Evolutionary conservation across 2,329 filamentous ascomycete species (phyloP).

Genomic region (Claviceps digitariae): DNA sequence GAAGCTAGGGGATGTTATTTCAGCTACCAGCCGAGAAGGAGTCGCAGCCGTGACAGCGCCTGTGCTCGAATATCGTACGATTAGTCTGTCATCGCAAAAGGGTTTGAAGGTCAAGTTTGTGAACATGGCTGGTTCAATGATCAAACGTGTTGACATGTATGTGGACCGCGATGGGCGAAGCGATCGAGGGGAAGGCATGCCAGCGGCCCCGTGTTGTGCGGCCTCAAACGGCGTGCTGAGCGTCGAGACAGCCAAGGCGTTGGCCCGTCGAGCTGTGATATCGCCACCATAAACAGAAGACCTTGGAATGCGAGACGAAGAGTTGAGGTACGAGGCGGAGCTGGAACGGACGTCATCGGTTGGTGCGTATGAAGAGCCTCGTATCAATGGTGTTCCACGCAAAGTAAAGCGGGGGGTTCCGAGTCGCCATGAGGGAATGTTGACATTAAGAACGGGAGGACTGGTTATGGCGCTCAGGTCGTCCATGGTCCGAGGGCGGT

Average conservation of each 20-base stretch:
- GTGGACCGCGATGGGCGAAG: constrained; percentile 29
- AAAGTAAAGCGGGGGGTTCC: constrained; percentile 71
- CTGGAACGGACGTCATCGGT: constrained; percentile 59
- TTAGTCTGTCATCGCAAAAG: constrained; percentile 58
- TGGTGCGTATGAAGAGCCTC: constrained; percentile 68
- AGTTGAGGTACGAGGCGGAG: constrained; percentile 34
- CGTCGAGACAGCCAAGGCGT: constrained; percentile 24
- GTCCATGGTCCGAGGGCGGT: constrained; percentile 49
- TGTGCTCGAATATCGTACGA: constrained; percentile 68
- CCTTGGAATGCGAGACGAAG: constrained; percentile 18
- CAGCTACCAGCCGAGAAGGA: constrained; percentile 78
- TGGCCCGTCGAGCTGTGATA: constrained; percentile 23
- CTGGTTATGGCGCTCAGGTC: constrained; percentile 28
- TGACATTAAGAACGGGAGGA: constrained; percentile 51
- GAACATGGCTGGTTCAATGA: constrained; percentile 65
- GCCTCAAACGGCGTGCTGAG: constrained; percentile 15
- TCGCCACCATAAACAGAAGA: constrained; percentile 12
- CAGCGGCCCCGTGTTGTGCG: constrained; percentile 11
- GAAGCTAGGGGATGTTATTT: constrained; percentile 92
- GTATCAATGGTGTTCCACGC: constrained; percentile 61
- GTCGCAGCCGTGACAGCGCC: constrained; percentile 79
- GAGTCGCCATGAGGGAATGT: constrained; percentile 73
- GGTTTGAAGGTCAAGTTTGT: constrained; percentile 70
- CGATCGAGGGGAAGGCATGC: constrained; percentile 23
- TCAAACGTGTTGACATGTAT: constrained; percentile 33